These are phyloP conservation scores for Adansonia digitata DNA, from an alignment of 345 rosid species.

Conservation along the genomic window DNA sequence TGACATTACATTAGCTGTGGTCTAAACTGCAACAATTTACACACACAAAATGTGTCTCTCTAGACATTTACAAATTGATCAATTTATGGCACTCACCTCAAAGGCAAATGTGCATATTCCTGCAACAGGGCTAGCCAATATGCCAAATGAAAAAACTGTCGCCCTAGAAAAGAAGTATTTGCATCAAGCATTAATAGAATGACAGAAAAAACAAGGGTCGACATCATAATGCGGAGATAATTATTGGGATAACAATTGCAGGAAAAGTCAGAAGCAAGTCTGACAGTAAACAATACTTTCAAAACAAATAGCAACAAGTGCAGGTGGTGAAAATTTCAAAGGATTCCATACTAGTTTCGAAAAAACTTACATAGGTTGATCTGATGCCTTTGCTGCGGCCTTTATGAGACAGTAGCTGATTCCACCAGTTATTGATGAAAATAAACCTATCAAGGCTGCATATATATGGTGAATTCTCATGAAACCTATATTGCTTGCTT, in stretches of 20 bases:
- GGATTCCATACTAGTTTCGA: neutral
- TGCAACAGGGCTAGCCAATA: constrained; percentile 72
- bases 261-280: neutral
- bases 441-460: constrained; percentile 54
- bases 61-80: neutral
- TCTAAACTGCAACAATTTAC: neutral
- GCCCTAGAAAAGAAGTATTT: constrained; percentile 40
- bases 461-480: constrained; percentile 40
- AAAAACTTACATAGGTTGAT: constrained; percentile 72
- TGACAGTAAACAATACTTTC: neutral
- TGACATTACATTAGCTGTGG: neutral
- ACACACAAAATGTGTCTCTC: neutral
- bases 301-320: neutral
- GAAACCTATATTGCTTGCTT: constrained; percentile 18
- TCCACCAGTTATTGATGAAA: constrained; percentile 81
- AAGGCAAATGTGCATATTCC: constrained; percentile 59
- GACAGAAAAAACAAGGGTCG: neutral
- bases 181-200: constrained; percentile 3
- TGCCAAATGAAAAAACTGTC: constrained; percentile 72
- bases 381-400: constrained; percentile 80
- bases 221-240: neutral
- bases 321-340: neutral
- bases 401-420: constrained; percentile 70
- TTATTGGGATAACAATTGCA: neutral
- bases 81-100: constrained; percentile 46